Evolutionary conservation across 2,329 filamentous ascomycete species (phyloP).

Genomic region (Sclerotiophoma versabilis): DNA sequence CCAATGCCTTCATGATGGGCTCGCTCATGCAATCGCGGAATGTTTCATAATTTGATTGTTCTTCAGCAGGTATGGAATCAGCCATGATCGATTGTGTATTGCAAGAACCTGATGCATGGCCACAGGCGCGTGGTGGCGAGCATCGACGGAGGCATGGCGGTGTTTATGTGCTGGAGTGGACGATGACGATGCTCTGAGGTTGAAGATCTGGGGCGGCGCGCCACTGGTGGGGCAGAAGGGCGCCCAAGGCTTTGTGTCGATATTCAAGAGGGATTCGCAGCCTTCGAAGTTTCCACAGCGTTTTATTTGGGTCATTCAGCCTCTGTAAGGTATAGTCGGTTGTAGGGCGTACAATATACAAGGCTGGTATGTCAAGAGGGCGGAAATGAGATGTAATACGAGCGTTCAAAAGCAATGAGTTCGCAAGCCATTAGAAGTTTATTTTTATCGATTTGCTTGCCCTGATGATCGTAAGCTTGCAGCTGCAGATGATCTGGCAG

Average conservation of each 20-base stretch:
- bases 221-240: constrained; percentile 25
- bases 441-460: background rate
- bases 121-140: constrained; percentile 7
- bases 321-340: background rate
- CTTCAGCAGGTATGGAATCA: constrained; percentile 44
- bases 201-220: constrained; percentile 25
- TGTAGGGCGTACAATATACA: background rate
- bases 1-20: constrained; percentile 69
- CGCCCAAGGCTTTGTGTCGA: constrained; percentile 15
- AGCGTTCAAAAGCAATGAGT: background rate
- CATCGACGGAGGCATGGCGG: constrained; percentile 18
- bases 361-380: background rate
- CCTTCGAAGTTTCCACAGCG: background rate
- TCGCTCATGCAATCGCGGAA: constrained; percentile 79
- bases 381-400: background rate
- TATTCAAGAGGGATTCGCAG: background rate
- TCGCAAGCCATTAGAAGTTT: background rate
- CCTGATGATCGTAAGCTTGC: background rate
- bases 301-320: background rate
- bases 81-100: constrained; percentile 31
- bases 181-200: constrained; percentile 31
- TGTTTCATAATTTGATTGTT: constrained; percentile 65
- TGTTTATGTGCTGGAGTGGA: constrained; percentile 22
- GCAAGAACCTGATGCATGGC: background rate
- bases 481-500: background rate